A percentile compares a stretch with the other conserved stretches of the same genome.
These are phyloP conservation scores for Lentinula raphanica DNA, from an alignment of 768 basidiomycete species.

Conservation along the genomic window DNA sequence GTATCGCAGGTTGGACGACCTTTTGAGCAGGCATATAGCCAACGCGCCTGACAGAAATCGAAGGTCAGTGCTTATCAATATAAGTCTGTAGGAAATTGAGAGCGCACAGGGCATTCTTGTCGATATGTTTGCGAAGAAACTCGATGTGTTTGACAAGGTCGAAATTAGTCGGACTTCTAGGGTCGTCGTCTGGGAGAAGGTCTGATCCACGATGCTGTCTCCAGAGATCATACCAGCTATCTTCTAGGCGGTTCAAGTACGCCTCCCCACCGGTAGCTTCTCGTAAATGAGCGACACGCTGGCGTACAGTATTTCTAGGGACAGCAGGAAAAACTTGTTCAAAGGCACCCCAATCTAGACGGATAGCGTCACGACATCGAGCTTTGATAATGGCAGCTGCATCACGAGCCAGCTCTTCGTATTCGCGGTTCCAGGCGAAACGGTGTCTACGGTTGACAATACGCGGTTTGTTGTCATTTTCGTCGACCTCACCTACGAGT, in stretches of 20 bases:
- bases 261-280: constrained; percentile 62
- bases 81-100: background rate
- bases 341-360: constrained; percentile 68
- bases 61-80: constrained; percentile 6
- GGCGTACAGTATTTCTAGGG: constrained; percentile 67
- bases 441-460: constrained; percentile 46
- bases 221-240: constrained; percentile 81
- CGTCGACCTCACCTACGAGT: background rate
- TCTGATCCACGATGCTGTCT: constrained; percentile 59
- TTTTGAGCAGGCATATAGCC: constrained; percentile 48
- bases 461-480: background rate
- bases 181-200: constrained; percentile 67
- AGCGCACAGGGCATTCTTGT: constrained; percentile 83
- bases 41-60: constrained; percentile 45
- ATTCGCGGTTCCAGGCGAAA: constrained; percentile 82
- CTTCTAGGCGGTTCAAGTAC: constrained; percentile 75
- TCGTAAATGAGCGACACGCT: constrained; percentile 56
- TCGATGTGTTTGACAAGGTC: constrained; percentile 76
- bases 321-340: constrained; percentile 77
- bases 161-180: constrained; percentile 64
- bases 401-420: constrained; percentile 86
- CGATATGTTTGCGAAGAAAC: constrained; percentile 74
- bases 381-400: constrained; percentile 77
- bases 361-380: constrained; percentile 57
- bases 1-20: constrained; percentile 30